Evolutionary conservation across 768 basidiomycete species (phyloP), one percentile per base, ranked within the genome.

Genomic region (Rhizopogon roseolus): DNA sequence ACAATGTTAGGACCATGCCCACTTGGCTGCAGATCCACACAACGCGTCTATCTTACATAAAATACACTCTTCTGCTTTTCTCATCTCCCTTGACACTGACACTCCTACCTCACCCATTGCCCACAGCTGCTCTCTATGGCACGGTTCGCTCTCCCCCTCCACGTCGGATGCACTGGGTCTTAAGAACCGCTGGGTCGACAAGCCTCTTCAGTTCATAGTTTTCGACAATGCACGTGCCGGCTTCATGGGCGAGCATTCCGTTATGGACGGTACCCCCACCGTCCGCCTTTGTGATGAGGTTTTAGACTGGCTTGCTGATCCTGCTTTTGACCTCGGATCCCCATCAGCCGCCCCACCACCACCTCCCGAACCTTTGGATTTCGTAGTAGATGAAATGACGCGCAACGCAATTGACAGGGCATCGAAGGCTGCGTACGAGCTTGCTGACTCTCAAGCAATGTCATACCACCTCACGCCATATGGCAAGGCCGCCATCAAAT

Each of bases 211-310:
- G 66, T 85, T 93, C 65, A 81, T 97, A 54, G 81, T 98, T 5
- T 92, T 84, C 62, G 90, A 91, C 66, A 90, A 92, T 58, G 82
- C 76, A 11, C 75, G 81, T 46, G 87, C 91, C 1, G 95, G 93
- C 5, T 71, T 97, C 62, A 88, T 96, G 81, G 95, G 95, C 43
- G 95, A 98, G 68, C 95, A 93, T 66, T 90, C 88, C 16, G 76
- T 90, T 54, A 93, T 93, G 91, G 91, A 93, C 61, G 91, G 91
- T 36, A 93, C 91, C 14, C 91, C 91, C 4, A 88, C 82, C 14
- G 82, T 80, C 25, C 79, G 90, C 22, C 66, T 91, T 60, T 86
- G 82, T 60, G 86, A 92, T 62, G 78, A 83, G 17, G 73, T 91
- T 37, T 76, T 92, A 57, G 77, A 77, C 54, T 76, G 76, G 63